phyloP scores from a whole-genome alignment of 2,329 filamentous ascomycete genomes.

The Cytospora chrysosperma region DNA sequence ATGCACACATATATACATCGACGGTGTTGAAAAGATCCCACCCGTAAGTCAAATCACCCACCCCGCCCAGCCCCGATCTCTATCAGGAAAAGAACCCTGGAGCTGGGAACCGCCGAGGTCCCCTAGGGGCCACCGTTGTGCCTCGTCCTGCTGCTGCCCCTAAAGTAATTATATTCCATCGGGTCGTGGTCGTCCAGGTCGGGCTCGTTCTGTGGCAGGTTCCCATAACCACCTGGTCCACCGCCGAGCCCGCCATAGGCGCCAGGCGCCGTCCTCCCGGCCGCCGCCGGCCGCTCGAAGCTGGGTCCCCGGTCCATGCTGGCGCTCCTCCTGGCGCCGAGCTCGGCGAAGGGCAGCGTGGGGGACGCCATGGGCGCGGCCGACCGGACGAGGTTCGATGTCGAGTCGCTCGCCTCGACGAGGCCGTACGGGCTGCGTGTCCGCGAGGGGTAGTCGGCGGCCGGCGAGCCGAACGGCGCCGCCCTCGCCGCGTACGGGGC shows the following conservation, averaged over 20 bases:
- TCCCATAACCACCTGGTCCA: constrained; percentile 59
- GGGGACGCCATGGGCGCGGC: constrained; percentile 24
- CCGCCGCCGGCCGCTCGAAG: constrained; percentile 27
- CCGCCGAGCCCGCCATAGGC: constrained; percentile 55
- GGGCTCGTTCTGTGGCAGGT: constrained; percentile 54
- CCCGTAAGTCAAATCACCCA: background rate
- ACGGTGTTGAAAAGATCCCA: background rate
- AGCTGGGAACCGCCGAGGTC: too few relatives aligned
- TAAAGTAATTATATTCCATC: constrained; percentile 58
- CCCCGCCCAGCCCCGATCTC: too few relatives aligned
- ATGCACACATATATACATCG: background rate
- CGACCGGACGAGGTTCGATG: constrained; percentile 21
- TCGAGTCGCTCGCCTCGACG: constrained; percentile 18
- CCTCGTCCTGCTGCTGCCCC: constrained; percentile 34
- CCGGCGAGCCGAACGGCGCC: constrained; percentile 18
- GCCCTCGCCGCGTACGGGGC: constrained; percentile 9
- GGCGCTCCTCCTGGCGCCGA: constrained; percentile 33
- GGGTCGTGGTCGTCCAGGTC: constrained; percentile 40
- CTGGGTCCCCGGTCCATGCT: constrained; percentile 32
- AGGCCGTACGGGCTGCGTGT: constrained; percentile 21
- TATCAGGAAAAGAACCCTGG: too few relatives aligned
- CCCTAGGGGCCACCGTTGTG: constrained; percentile 10
- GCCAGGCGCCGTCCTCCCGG: constrained; percentile 34
- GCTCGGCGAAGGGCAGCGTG: constrained; percentile 23
- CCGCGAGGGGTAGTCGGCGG: constrained; percentile 22